A percentile compares a stretch with the other conserved stretches of the same genome.
These are phyloP conservation scores for Coemansia sp. DNA, from an alignment of 192 early-diverging fungal genomes.

Conservation along the genomic window DNA sequence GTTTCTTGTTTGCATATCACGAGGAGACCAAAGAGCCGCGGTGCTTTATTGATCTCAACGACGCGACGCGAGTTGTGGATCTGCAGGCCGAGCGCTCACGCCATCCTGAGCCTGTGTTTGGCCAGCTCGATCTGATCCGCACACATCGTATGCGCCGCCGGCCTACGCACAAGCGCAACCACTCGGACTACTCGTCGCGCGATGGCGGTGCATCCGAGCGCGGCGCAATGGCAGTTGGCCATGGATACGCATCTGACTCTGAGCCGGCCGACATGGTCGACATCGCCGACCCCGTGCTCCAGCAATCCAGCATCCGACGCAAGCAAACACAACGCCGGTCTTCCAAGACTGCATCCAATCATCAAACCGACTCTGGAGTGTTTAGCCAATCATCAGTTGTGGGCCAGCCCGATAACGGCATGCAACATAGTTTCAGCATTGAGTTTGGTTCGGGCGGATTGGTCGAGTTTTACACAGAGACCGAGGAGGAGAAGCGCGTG, in stretches of 20 bases:
- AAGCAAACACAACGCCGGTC: neutral
- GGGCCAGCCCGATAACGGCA: conserved; percentile 26
- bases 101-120: conserved; percentile 12
- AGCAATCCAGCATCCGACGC: conserved; percentile 31
- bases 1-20: conserved; percentile 56
- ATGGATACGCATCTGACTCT: conserved; percentile 51
- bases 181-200: conserved; percentile 48
- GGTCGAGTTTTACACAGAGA: conserved; percentile 53
- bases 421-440: conserved; percentile 56
- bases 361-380: conserved; percentile 35
- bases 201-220: conserved; percentile 15
- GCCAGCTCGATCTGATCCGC: conserved; percentile 25
- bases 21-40: conserved; percentile 52
- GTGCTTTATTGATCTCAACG: conserved; percentile 54
- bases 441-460: conserved; percentile 49
- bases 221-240: conserved; percentile 12
- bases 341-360: neutral
- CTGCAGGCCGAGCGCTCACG: conserved; percentile 13
- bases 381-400: conserved; percentile 26
- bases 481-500: conserved; percentile 45
- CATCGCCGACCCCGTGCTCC: conserved; percentile 41
- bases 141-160: conserved; percentile 29
- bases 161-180: conserved; percentile 47
- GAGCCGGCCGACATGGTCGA: conserved; percentile 45
- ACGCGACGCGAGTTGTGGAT: conserved; percentile 49